Percentiles rank a stretch among this genome's conserved stretches.
phyloP scores from a whole-genome alignment of 192 early-diverging fungal species.

The Podochytrium sp. region DNA sequence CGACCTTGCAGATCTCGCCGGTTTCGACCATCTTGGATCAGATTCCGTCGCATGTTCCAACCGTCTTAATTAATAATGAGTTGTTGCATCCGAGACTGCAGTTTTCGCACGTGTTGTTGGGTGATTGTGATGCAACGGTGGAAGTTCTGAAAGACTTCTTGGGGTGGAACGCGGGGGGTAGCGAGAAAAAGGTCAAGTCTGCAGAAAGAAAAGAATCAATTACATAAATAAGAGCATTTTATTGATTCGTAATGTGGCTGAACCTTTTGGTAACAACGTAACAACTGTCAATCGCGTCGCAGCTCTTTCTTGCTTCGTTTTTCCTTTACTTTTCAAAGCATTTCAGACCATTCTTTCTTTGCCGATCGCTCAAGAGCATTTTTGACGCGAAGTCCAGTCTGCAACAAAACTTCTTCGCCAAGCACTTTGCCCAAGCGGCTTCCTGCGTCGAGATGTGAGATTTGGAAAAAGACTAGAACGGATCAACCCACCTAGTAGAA shows the following conservation, averaged over 20 bases:
- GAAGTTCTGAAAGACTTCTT: too few species aligned
- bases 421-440: neutral
- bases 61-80: constrained; percentile 91
- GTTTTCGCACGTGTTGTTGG: neutral
- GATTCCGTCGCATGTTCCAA: constrained; percentile 76
- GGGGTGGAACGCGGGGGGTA: too few species aligned
- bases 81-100: neutral
- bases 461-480: neutral
- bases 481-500: neutral
- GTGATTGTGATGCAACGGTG: neutral
- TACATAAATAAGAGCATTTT: too few species aligned
- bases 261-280: too few species aligned
- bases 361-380: constrained; percentile 2
- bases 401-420: constrained; percentile 10
- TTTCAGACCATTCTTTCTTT: neutral
- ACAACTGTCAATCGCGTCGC: too few species aligned
- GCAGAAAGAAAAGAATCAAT: too few species aligned
- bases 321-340: neutral
- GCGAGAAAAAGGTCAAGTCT: too few species aligned
- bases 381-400: constrained; percentile 11
- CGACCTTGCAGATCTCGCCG: constrained; percentile 92
- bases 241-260: too few species aligned
- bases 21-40: constrained; percentile 86
- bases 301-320: too few species aligned
- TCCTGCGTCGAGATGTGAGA: neutral